Evolutionary conservation across 108 stramenopile species (phyloP), one percentile per base, ranked within the genome.

Genomic region (Skeletonema potamos): DNA sequence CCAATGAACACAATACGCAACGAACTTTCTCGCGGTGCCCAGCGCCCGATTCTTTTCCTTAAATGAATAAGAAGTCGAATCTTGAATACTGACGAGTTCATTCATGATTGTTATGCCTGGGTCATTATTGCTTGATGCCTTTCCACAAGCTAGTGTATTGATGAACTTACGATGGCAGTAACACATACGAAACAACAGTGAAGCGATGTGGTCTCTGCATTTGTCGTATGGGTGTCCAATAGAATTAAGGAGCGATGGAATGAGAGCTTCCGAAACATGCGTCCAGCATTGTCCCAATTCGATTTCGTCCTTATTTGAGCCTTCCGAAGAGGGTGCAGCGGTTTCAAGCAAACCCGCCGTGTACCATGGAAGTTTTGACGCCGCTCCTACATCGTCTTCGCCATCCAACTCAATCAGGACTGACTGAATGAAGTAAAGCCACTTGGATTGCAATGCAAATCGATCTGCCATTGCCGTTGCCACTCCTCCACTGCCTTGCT

Each of bases 161-260:
- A 80, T 57, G 68, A 81, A 84, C 68, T 90, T 91, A 1, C 84
- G 71, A 37, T 92, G 83, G 59, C 94, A 91, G 66, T 84, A 84
- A 67, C 88, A 92, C 54, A 95, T 88, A 28, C 91, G 59, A 62
- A 95, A 94, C 22, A 95, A 69, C 13, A 84, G 85, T 11, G 86
- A 85, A 12, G 94, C 86, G 51, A 96, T 91, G 55, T 92, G 90
- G 55, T 92, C 92, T 64, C 95, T 70, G 61, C 95, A 96, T 55
- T 82, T 89, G 36, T 96, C 89, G 66, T 92, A 96, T 5, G 95
- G 95, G 81, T 96, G 95, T 7, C 86, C 89, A 27, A 94, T 72
- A 13, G 92, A 89, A 27, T 81, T 86, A 12, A 85, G 79, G n/a
- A 94, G 68, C 17, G 73, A 79, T 7, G 89, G 90, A 22, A 87